Percentiles rank a stretch among this genome's conserved stretches.
Evolutionary conservation across 2,329 filamentous ascomycete genomes (phyloP).

Genomic region (Zarea fungicola): DNA sequence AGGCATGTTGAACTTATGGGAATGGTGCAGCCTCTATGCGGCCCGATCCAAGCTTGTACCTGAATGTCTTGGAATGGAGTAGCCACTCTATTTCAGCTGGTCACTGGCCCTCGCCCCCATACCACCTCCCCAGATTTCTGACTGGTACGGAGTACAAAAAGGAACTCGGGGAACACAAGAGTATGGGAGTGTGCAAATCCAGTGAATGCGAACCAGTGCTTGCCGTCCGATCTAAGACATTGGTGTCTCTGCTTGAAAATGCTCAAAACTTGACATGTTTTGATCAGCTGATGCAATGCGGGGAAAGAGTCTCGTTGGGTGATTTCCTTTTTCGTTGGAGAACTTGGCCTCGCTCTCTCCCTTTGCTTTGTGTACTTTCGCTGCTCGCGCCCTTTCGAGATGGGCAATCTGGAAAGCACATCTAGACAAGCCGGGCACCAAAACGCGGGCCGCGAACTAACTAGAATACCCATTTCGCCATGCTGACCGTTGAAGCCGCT

Average conservation of each 20-base stretch:
- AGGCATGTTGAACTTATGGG: neutral
- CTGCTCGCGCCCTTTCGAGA: too few species aligned
- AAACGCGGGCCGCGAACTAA: neutral
- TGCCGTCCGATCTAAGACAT: neutral
- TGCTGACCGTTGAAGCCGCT: neutral
- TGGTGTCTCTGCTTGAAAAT: neutral
- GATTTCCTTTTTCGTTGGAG: neutral
- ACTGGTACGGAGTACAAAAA: too few species aligned
- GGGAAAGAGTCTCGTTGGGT: neutral
- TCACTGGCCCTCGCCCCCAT: neutral
- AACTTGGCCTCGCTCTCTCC: neutral
- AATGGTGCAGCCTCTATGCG: neutral
- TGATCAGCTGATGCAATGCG: neutral
- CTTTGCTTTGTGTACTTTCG: too few species aligned
- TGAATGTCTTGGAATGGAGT: neutral
- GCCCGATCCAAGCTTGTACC: neutral
- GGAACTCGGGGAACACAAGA: neutral
- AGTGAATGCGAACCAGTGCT: neutral
- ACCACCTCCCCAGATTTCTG: too few species aligned
- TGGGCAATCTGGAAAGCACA: too few species aligned
- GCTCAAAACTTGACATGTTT: too few species aligned
- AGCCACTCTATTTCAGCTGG: neutral
- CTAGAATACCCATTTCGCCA: neutral
- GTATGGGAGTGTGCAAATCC: neutral
- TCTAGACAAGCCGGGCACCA: too few species aligned